Evolutionary conservation across 2,329 filamentous ascomycete species (phyloP).

Genomic region (Fusarium verticillioides): DNA sequence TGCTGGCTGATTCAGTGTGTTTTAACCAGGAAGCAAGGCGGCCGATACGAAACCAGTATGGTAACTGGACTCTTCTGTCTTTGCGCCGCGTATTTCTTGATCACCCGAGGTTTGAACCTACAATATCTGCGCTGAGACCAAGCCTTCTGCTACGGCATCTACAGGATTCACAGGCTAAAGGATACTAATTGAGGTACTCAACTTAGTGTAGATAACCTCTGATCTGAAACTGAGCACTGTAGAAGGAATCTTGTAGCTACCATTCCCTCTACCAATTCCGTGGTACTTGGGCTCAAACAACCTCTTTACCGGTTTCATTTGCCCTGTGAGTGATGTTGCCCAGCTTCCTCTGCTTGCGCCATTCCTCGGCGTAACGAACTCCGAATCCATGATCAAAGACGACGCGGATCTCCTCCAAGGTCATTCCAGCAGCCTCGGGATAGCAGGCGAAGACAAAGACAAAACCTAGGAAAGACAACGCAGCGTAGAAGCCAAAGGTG

Average conservation of each 20-base stretch:
- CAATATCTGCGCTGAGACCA: background rate
- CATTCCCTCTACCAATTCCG: accelerated
- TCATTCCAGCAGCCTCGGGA: slow-evolving; percentile 61
- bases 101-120: background rate
- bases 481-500: slow-evolving; percentile 62
- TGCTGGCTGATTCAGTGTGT: background rate
- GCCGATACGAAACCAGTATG: accelerated
- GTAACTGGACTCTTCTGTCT: background rate
- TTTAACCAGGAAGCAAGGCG: accelerated
- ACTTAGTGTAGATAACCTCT: accelerated
- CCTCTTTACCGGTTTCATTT: background rate
- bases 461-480: slow-evolving; percentile 58
- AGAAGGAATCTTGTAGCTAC: background rate
- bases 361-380: slow-evolving; percentile 36
- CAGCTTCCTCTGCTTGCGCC: background rate
- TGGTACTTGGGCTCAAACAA: background rate
- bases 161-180: background rate
- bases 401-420: slow-evolving; percentile 61
- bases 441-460: slow-evolving; percentile 58
- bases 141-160: background rate
- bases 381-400: slow-evolving; percentile 61
- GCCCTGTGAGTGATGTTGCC: background rate
- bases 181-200: background rate
- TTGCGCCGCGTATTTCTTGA: background rate
- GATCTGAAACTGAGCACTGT: background rate